Base-by-base conservation (phyloP, 805 yeast species). In the Priceomyces fermenticarens region DNA sequence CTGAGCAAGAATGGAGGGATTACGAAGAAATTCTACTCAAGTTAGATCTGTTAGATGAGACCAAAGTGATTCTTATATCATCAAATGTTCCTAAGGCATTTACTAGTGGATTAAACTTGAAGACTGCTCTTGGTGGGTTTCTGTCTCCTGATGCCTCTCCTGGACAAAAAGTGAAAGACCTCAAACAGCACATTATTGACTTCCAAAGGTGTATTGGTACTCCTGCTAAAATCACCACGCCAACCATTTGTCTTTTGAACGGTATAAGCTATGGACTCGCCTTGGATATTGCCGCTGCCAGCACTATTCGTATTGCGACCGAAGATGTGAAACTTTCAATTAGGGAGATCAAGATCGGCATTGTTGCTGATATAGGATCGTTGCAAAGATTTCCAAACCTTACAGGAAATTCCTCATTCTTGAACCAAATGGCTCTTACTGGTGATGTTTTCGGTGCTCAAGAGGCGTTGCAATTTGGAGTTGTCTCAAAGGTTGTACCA, bases 341-440 rank as follows among this genome's bases (percentile, higher is more conserved):
- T 42, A 76, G 83, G 42, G 95, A 85, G 61, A 79, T 85, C 44
- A 77, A 80, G 46, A 70, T 85, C 40, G 93, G 91, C 2, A 70
- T 86, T 55, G 75, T 86, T 30, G 89, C 93, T 1, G 93, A 86
- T 56, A 83, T 85, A 53, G 95, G 95, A 3, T 73, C 86, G 1
- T 65, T 85, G 43, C 90, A 85, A 60, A 70, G 91, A 54, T 53
- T 84, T 42, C 83, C 87, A 4, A 53, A 55, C 13, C 42, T 81
- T 1, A 73, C 74, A 13, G 73, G 72, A 32, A 82, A 82, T 55
- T 61, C 67, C 11, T 80, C 87, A 4, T 69, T 77, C 63, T 61
- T 83, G 45, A 73, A 72, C 55, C 85, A 82, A 49, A 60, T 78
- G 36, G 79, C 85, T 3, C 70, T 79, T 47, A 80, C 88, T 0